Percentiles rank a stretch among this genome's conserved stretches.
Conservation (phyloP, 257 asterid genomes). For the Ehretia macrophylla region DNA sequence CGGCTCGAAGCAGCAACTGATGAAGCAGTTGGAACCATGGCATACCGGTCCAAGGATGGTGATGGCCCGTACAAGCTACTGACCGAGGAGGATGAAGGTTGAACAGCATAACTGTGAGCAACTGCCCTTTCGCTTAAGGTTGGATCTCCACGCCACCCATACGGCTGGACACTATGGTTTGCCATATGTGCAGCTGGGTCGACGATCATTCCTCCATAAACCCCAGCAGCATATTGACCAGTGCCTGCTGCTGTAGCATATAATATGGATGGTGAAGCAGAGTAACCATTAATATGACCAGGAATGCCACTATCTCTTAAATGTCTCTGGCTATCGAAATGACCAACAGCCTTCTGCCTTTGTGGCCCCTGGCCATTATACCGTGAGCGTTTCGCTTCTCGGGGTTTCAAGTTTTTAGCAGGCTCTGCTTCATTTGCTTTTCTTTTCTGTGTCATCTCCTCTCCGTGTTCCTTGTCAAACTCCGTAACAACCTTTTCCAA, state of each 20-base stretch:
- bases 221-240: conserved; percentile 32
- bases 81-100: conserved; percentile 33
- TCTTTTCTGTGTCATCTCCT: conserved; percentile 41
- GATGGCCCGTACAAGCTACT: conserved; percentile 45
- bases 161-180: conserved; percentile 29
- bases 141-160: conserved; percentile 37
- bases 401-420: conserved; percentile 33
- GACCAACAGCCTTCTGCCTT: conserved; percentile 27
- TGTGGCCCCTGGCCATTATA: conserved; percentile 31
- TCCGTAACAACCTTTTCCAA: conserved; percentile 53
- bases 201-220: conserved; percentile 22
- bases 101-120: conserved; percentile 28
- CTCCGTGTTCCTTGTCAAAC: conserved; percentile 27
- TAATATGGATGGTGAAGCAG: conserved; percentile 34
- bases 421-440: conserved; percentile 44
- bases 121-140: conserved; percentile 28
- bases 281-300: conserved; percentile 23
- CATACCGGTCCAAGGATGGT: conserved; percentile 38
- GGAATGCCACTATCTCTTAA: conserved; percentile 20
- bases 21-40: conserved; percentile 40
- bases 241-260: conserved; percentile 52
- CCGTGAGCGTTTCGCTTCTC: conserved; percentile 50
- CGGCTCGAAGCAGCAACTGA: conserved; percentile 31
- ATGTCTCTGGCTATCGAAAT: conserved; percentile 28
- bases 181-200: conserved; percentile 32